Conservation (phyloP, 345 rosid genomes). For the Angophora floribunda region DNA sequence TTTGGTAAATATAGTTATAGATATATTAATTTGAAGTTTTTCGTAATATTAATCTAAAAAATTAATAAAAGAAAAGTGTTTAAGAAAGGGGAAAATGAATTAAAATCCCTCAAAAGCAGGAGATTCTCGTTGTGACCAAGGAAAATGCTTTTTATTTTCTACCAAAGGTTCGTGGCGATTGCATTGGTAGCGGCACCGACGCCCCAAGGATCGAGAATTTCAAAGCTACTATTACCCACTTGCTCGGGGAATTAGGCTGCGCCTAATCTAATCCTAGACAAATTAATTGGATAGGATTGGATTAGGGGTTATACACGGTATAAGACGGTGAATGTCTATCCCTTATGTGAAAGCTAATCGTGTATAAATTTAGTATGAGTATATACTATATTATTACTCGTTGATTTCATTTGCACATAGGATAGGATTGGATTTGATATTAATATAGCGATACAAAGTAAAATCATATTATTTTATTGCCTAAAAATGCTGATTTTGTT, state of each 20-base stretch:
- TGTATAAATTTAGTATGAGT: not conserved
- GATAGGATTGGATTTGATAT: not conserved
- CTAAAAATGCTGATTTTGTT: not conserved
- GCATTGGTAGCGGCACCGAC: not conserved
- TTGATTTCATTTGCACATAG: not conserved
- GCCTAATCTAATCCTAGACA: not conserved
- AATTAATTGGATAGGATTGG: not conserved
- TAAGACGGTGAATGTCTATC: not conserved
- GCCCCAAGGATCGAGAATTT: not conserved
- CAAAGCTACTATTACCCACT: not conserved
- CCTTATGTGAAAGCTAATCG: not conserved
- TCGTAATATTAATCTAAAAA: too few relatives aligned
- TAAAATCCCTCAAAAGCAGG: not conserved
- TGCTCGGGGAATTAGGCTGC: not conserved
- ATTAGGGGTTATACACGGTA: not conserved
- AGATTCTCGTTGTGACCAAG: not conserved
- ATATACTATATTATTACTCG: not conserved
- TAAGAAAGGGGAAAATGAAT: not conserved
- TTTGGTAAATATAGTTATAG: too few relatives aligned
- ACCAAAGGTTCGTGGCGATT: not conserved
- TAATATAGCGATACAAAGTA: not conserved
- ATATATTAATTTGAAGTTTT: too few relatives aligned
- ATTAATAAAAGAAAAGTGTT: not conserved
- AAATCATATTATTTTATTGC: not conserved
- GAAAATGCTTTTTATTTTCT: not conserved